Evolutionary conservation across 1,284 basidiomycete genomes (phyloP), one percentile per base, ranked within the genome.

Genomic region (Veloporphyrellus conicus): DNA sequence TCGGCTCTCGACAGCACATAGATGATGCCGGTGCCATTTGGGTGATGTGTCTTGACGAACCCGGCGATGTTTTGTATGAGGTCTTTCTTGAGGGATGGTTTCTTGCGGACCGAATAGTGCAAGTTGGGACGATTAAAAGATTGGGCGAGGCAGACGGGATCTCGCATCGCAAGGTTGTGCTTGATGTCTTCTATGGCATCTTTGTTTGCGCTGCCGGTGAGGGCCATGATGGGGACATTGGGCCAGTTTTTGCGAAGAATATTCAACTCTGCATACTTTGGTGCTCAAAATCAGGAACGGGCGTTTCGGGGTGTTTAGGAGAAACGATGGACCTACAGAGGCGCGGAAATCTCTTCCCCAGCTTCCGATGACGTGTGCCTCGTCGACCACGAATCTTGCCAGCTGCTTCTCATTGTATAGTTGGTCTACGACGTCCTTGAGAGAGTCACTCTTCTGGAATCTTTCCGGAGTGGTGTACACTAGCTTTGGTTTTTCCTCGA

Each of bases 381-480:
- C 95, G 62, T 99, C 96, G 45, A 98, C 79, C 1, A 97, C 93
- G 62, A 99, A 96, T 22, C 95, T 77, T 6, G 92, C 93, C 25
- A 99, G 67, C 49, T 77, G 69, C 3, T 76, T 71, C 12, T 71
- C 63, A 1, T 68, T 57, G 57, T 90, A 75, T 4, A 98, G 71
- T 28, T 71, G 67, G 14, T 67, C 56, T 18, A 97, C 66, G 18
- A 87, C 76, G 8, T 64, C 67, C 56, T 73, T 76, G 50, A 90
- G 78, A n/a, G 64, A 60, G 0, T 69, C 68, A 42, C 81, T 89
- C 57, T 81, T 79, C 32, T 79, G 77, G 47, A 95, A 69, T 68
- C 89, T 89, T 68, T 99, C 96, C 0, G 96, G 95, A 0, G 95
- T 97, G n/a, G 95, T 77, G 60, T 98, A 99, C 4, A 95, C 75